phyloP scores from a whole-genome alignment of 768 basidiomycete species.

The Boletales sp. region DNA sequence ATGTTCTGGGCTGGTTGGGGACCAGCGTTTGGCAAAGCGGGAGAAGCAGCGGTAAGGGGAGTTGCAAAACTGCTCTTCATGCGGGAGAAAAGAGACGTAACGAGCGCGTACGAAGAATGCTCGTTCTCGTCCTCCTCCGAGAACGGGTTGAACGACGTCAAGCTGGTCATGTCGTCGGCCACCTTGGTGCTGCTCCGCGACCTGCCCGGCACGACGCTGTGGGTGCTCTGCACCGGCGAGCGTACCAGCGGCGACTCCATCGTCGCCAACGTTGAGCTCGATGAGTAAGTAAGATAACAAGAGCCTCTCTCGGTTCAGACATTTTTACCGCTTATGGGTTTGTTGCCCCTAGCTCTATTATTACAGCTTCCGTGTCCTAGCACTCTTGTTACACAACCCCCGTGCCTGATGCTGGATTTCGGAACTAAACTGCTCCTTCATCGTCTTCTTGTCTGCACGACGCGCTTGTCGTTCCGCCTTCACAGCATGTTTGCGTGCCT shows the following conservation, averaged over 20 bases:
- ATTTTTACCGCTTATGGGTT: constrained; percentile 13
- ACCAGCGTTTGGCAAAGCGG: constrained; percentile 34
- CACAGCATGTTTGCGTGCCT: constrained; percentile 62
- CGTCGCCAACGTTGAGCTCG: neutral
- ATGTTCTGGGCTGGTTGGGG: constrained; percentile 28
- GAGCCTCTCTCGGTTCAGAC: constrained; percentile 6
- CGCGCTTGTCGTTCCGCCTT: constrained; percentile 65
- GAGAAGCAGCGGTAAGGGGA: constrained; percentile 52
- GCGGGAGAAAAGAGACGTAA: constrained; percentile 75
- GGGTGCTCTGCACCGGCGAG: constrained; percentile 26
- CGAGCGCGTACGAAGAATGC: constrained; percentile 80
- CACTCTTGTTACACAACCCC: constrained; percentile 42
- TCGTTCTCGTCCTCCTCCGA: constrained; percentile 92
- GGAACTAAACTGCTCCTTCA: constrained; percentile 56
- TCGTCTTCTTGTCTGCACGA: constrained; percentile 63
- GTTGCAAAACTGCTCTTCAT: constrained; percentile 77
- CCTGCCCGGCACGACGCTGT: constrained; percentile 46
- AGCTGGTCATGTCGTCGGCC: constrained; percentile 58
- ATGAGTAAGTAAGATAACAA: constrained; percentile 1
- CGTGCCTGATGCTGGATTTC: constrained; percentile 63
- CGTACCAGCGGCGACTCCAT: constrained; percentile 35
- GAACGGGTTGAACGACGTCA: constrained; percentile 90
- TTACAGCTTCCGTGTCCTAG: constrained; percentile 22
- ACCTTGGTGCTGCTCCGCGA: constrained; percentile 61
- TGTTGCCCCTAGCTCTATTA: neutral